Evolutionary conservation across 2,329 filamentous ascomycete species (phyloP).

Genomic region (Camillea tinctor): DNA sequence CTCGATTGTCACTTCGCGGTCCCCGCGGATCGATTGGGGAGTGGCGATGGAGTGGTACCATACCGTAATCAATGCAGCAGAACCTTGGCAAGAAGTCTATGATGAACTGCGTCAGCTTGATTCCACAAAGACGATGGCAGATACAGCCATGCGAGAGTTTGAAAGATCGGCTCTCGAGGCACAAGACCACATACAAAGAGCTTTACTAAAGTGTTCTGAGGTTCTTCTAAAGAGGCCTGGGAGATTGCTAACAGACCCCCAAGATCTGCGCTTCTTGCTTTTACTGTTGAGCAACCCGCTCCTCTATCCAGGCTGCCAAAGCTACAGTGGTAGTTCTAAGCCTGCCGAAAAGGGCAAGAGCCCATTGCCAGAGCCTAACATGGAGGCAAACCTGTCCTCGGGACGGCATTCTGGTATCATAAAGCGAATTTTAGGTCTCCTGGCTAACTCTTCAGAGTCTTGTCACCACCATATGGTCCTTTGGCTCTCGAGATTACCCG

Average conservation of each 20-base stretch:
- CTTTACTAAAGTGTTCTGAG: conserved; percentile 76
- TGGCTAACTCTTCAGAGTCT: conserved; percentile 72
- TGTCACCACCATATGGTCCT: conserved; percentile 75
- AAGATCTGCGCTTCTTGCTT: conserved; percentile 74
- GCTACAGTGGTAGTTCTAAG: conserved; percentile 42
- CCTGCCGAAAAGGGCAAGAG: conserved; percentile 27
- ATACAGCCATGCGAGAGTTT: conserved; percentile 41
- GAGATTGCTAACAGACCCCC: conserved; percentile 63
- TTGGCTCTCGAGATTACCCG: conserved; percentile 74
- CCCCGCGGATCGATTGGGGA: conserved; percentile 73
- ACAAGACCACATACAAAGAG: conserved; percentile 66
- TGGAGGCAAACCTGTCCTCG: conserved; percentile 16
- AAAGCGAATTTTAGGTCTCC: conserved; percentile 77
- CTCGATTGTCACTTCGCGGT: conserved; percentile 54
- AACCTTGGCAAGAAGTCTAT: conserved; percentile 62
- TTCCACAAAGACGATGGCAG: conserved; percentile 30
- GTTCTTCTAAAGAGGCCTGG: conserved; percentile 77
- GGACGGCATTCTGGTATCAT: conserved; percentile 80
- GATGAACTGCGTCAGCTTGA: conserved; percentile 46
- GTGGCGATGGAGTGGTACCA: conserved; percentile 73
- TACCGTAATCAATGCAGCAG: conserved; percentile 65
- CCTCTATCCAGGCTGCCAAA: conserved; percentile 49
- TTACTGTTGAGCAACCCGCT: conserved; percentile 79
- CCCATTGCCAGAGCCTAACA: conserved; percentile 8
- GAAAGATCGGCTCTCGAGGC: conserved; percentile 53